Evolutionary conservation across 1,284 basidiomycete species (phyloP), one percentile per base, ranked within the genome.

Genomic region (Fomitiporia mediterranea): DNA sequence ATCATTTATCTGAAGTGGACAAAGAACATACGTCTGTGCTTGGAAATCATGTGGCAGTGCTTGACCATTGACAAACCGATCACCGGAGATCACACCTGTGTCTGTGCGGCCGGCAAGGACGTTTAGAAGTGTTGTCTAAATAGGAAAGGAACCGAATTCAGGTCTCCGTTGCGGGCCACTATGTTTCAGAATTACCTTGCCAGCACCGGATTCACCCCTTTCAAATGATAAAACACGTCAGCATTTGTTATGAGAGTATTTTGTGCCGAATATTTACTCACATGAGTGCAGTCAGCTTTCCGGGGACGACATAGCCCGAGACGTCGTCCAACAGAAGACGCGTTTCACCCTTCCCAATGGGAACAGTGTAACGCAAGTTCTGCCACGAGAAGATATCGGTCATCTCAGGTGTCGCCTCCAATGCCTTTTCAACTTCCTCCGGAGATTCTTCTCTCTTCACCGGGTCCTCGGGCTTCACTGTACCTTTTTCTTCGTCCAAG

Each of bases 251-350:
- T 13, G 44, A 28, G 30, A 46, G 11, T 15, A 28, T 13, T 13
- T 2, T 28, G 4, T 8, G 21, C 17, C 13, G 17, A 37, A 6
- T 21, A 8, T 37, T 13, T 37, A 3, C 44, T 46, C 27, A 46
- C 75, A 93, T 93, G 47, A 89, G 73, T 25, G 81, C 86, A 0
- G 84, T 88, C 56, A 95, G 73, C 63, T 85, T 91, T 5, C 89
- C 88, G 0, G 90, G 91, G 17, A 81, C 82, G 39, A 93, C 91
- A 69, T 82, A 95, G 0, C 94, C 94, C 55, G 84, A 87, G 5
- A 96, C 82, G 61, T 91, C 79, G 64, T 93, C 80, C 57, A 95
- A 73, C 5, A 95, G 77, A 47, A 75, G 73, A 28, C 86, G 72
- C 0, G 72, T 73, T 54, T 81, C 68, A 7, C 79, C 82, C 19